phyloP scores from a whole-genome alignment of 345 rosid species.

The Lagerstroemia speciosa region DNA sequence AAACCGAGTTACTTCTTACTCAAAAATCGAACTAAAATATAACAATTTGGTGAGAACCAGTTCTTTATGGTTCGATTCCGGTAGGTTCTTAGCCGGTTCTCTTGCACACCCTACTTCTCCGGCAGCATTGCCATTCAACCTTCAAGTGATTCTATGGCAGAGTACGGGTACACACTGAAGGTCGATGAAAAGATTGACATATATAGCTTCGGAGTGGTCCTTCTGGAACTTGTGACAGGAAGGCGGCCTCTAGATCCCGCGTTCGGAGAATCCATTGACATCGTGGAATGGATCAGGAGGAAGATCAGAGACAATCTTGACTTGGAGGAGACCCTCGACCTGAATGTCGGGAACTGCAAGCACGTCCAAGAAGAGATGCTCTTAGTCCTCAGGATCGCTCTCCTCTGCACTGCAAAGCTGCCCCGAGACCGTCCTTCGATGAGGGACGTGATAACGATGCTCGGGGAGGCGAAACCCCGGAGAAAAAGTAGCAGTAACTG shows the following conservation, averaged over 20 bases:
- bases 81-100: too few relatives aligned
- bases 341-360: slow-evolving; percentile 60
- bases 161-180: slow-evolving; percentile 82
- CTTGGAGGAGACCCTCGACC: slow-evolving; percentile 64
- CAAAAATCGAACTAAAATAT: too few relatives aligned
- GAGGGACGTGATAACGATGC: slow-evolving; percentile 88
- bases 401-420: slow-evolving; percentile 76
- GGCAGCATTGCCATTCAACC: neutral
- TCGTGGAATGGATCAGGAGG: slow-evolving; percentile 67
- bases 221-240: slow-evolving; percentile 75
- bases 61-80: too few relatives aligned
- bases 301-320: slow-evolving; percentile 53
- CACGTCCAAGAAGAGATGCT: slow-evolving; percentile 96
- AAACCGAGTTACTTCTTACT: too few relatives aligned
- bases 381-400: slow-evolving; percentile 69
- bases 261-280: slow-evolving; percentile 60
- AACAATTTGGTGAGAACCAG: too few relatives aligned
- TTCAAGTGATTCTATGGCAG: slow-evolving; percentile 24
- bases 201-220: slow-evolving; percentile 81
- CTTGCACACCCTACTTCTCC: too few relatives aligned
- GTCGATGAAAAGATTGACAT: slow-evolving; percentile 93
- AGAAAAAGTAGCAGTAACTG: slow-evolving; percentile 57
- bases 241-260: slow-evolving; percentile 53
- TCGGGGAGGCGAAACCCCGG: slow-evolving; percentile 85
- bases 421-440: slow-evolving; percentile 90